phyloP scores from a whole-genome alignment of 2,329 filamentous ascomycete genomes.

The Lecanicillium sp. region DNA sequence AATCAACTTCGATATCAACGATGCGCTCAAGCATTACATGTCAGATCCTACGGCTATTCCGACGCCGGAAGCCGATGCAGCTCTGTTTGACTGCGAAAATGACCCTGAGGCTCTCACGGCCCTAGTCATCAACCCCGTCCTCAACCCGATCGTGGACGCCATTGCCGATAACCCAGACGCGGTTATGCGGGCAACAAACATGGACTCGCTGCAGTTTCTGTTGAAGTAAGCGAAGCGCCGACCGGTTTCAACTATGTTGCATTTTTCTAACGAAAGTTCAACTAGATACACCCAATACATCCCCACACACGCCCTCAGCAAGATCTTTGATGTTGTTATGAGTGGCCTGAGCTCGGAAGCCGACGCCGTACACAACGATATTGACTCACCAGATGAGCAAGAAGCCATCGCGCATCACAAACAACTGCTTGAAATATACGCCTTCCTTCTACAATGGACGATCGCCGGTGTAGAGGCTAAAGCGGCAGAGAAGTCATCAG shows the following conservation, averaged over 20 bases:
- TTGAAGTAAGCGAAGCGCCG: no score
- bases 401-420: conserved; percentile 83
- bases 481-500: conserved; percentile 78
- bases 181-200: conserved; percentile 68
- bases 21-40: conserved; percentile 94
- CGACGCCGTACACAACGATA: conserved; percentile 76
- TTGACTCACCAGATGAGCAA: conserved; percentile 82
- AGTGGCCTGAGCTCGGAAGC: conserved; percentile 82
- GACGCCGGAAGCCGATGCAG: conserved; percentile 77
- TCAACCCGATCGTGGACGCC: conserved; percentile 89
- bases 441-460: conserved; percentile 90
- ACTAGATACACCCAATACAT: conserved; percentile 75
- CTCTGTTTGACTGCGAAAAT: conserved; percentile 85
- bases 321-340: conserved; percentile 84
- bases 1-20: conserved; percentile 90
- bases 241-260: no score
- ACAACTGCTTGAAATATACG: conserved; percentile 85
- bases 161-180: conserved; percentile 89
- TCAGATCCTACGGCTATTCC: conserved; percentile 79
- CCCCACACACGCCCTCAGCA: conserved; percentile 77
- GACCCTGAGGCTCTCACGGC: conserved; percentile 79
- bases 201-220: conserved; percentile 92
- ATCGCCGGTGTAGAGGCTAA: conserved; percentile 92
- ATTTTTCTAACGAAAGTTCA: conserved; percentile 17
- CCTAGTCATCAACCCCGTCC: conserved; percentile 71